These are phyloP conservation scores for Camellia granthamiana DNA, from an alignment of 148 eudicot genomes.

Conservation along the genomic window DNA sequence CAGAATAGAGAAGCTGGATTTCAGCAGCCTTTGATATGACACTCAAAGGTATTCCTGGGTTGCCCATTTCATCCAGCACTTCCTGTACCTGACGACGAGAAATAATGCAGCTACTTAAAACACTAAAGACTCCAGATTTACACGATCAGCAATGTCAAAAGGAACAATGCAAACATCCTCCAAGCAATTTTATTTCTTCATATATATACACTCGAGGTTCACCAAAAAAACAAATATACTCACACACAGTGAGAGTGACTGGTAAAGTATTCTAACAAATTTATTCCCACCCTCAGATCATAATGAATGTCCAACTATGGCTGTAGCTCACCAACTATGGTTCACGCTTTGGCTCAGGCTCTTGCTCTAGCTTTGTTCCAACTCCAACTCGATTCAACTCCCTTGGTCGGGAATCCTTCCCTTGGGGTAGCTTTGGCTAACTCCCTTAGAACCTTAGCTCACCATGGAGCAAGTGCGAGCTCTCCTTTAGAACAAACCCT, in stretches of 20 bases:
- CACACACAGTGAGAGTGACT: background rate
- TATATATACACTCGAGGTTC: background rate
- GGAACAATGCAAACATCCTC: background rate
- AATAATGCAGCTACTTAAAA: slow-evolving; percentile 7
- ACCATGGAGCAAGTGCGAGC: too few relatives aligned
- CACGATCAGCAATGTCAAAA: background rate
- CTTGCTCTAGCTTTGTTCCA: too few relatives aligned
- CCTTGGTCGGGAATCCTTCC: too few relatives aligned
- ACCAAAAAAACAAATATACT: background rate
- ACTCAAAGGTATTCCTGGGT: slow-evolving; percentile 60
- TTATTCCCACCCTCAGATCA: background rate
- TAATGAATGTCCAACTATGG: background rate
- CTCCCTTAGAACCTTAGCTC: too few relatives aligned
- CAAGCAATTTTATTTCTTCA: background rate
- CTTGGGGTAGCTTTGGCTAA: too few relatives aligned
- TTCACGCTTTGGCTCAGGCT: too few relatives aligned
- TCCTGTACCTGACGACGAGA: slow-evolving; percentile 57
- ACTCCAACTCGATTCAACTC: too few relatives aligned
- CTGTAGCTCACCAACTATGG: too few relatives aligned
- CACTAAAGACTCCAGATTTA: background rate
- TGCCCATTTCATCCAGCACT: slow-evolving; percentile 77
- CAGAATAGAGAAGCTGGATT: slow-evolving; percentile 69
- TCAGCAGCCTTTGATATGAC: slow-evolving; percentile 83
- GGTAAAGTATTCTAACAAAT: background rate
- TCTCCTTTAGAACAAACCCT: too few relatives aligned